Conservation (phyloP, 2,329 filamentous ascomycete genomes). For the Nothophoma quercina region DNA sequence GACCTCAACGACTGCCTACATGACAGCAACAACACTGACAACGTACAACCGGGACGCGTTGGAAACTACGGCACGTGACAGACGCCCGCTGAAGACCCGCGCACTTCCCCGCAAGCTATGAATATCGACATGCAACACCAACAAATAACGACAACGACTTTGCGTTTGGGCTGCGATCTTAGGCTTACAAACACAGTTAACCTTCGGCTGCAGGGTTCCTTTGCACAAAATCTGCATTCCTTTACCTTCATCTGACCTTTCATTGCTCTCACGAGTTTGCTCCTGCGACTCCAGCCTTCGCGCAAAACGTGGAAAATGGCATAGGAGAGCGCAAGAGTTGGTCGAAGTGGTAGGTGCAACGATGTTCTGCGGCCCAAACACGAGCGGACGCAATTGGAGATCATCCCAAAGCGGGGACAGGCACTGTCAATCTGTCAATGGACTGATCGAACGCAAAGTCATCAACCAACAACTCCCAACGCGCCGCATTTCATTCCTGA, state of each 20-base stretch:
- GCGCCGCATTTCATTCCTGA: neutral
- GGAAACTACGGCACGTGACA: neutral
- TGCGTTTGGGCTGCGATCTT: too few relatives aligned
- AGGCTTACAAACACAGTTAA: too few relatives aligned
- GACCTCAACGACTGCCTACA: too few relatives aligned
- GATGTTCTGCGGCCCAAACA: conserved; percentile 1
- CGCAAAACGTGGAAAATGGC: neutral
- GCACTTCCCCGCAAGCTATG: neutral
- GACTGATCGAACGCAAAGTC: neutral
- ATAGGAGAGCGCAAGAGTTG: neutral
- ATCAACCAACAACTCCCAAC: neutral
- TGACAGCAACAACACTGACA: too few relatives aligned
- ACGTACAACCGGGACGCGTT: neutral
- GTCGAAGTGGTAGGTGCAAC: neutral
- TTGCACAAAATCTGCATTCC: too few relatives aligned
- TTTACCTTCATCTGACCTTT: too few relatives aligned
- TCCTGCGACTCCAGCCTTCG: too few relatives aligned
- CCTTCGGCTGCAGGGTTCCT: too few relatives aligned
- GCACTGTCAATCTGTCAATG: neutral
- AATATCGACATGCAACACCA: neutral
- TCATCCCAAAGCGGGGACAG: conserved; percentile 13
- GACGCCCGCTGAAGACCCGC: neutral
- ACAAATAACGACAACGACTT: neutral
- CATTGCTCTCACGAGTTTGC: too few relatives aligned
- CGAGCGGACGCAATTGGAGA: conserved; percentile 2